Evolutionary conservation across 2,329 filamentous ascomycete species (phyloP).

Genomic region (Dichotomopilus funicola): DNA sequence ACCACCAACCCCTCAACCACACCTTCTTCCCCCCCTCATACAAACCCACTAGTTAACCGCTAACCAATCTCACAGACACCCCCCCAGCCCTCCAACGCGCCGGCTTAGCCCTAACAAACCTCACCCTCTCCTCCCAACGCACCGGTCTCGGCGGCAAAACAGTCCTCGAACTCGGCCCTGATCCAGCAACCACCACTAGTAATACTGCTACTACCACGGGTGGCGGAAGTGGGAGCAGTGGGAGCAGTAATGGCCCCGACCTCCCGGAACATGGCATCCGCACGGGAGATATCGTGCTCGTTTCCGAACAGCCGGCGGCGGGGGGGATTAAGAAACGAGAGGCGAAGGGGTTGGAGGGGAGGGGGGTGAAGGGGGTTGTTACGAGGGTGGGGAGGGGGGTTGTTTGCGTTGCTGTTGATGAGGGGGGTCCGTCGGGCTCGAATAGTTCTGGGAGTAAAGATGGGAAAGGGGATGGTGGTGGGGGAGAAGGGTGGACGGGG

Average conservation of each 20-base stretch:
- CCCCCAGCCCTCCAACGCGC: conserved; percentile 66
- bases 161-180: conserved; percentile 66
- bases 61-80: conserved; percentile 36
- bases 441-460: conserved; percentile 46
- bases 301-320: conserved; percentile 64
- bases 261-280: conserved; percentile 71
- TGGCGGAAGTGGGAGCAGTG: conserved; percentile 14
- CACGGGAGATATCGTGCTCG: conserved; percentile 69
- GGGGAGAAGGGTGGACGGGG: conserved; percentile 33
- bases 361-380: conserved; percentile 65
- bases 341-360: conserved; percentile 62
- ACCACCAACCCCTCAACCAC: no score
- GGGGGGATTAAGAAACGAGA: conserved; percentile 67
- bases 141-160: conserved; percentile 90
- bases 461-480: conserved; percentile 34
- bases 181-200: conserved; percentile 57
- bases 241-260: conserved; percentile 30
- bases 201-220: neutral
- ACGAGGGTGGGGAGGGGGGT: conserved; percentile 52
- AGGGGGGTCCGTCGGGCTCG: no score
- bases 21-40: no score
- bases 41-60: neutral
- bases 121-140: conserved; percentile 66
- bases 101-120: conserved; percentile 72
- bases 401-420: conserved; percentile 64